Percentiles rank a stretch among this genome's conserved stretches.
phyloP scores from a whole-genome alignment of 768 basidiomycete species.

The Udeniomyces megalosporus region DNA sequence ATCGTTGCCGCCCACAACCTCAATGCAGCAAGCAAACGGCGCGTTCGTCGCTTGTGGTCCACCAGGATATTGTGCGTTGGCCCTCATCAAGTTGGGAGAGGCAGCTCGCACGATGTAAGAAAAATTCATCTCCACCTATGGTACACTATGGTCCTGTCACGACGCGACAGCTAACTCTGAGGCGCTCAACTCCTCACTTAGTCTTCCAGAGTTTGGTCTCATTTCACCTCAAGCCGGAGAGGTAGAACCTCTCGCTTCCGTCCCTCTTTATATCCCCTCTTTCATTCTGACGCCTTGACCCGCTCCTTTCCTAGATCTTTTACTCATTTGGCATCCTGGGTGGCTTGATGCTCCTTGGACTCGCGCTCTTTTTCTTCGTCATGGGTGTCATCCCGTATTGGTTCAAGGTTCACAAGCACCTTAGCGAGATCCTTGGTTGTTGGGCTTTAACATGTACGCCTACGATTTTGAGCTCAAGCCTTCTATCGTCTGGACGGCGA shows the following conservation, averaged over 20 bases:
- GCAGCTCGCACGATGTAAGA: background rate
- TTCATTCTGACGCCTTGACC: too few relatives aligned
- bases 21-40: background rate
- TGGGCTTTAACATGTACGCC: background rate
- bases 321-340: background rate
- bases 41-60: constrained; percentile 1
- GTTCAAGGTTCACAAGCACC: constrained; percentile 9
- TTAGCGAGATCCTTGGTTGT: constrained; percentile 3
- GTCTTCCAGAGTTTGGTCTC: background rate
- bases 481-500: too few relatives aligned
- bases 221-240: background rate
- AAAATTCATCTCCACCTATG: background rate
- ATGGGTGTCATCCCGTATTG: background rate
- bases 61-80: background rate
- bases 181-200: too few relatives aligned
- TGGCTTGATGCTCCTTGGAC: background rate
- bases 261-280: too few relatives aligned
- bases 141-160: too few relatives aligned
- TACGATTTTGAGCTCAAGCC: too few relatives aligned
- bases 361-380: constrained; percentile 1
- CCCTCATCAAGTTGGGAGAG: background rate
- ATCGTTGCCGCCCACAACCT: too few relatives aligned
- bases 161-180: too few relatives aligned
- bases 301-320: too few relatives aligned
- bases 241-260: too few relatives aligned